Evolutionary conservation across 345 rosid species (phyloP).

Genomic region (Firmiana major): DNA sequence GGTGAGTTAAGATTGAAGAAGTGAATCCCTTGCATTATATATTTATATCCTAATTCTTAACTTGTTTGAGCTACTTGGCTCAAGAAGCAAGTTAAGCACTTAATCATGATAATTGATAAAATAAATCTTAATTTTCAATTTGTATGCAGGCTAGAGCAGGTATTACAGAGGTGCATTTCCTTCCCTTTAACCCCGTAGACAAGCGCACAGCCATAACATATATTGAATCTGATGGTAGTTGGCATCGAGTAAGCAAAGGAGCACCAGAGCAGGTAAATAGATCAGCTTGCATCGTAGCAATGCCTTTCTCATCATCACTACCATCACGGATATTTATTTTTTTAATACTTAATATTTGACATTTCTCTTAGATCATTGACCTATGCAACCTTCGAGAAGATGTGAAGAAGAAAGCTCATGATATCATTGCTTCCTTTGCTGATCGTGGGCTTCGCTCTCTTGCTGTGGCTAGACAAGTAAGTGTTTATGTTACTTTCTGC

Average conservation of each 20-base stretch:
- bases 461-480: conserved; percentile 55
- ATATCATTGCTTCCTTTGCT: conserved; percentile 58
- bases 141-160: conserved; percentile 59
- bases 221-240: conserved; percentile 41
- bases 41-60: background rate
- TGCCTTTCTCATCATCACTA: background rate
- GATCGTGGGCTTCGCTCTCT: conserved; percentile 72
- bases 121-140: background rate
- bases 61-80: background rate
- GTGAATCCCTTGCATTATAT: background rate
- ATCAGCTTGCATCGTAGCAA: background rate
- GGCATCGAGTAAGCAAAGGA: conserved; percentile 72
- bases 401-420: conserved; percentile 43
- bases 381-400: conserved; percentile 49
- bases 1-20: background rate
- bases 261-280: conserved; percentile 63
- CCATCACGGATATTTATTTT: background rate
- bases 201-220: conserved; percentile 69
- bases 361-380: conserved; percentile 38
- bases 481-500: background rate
- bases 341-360: background rate
- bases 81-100: background rate
- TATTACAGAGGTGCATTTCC: conserved; percentile 59
- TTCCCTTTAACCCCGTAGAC: conserved; percentile 74
- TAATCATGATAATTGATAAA: background rate